Evolutionary conservation across 2,329 filamentous ascomycete species (phyloP).

Genomic region (Xylariales sp.): DNA sequence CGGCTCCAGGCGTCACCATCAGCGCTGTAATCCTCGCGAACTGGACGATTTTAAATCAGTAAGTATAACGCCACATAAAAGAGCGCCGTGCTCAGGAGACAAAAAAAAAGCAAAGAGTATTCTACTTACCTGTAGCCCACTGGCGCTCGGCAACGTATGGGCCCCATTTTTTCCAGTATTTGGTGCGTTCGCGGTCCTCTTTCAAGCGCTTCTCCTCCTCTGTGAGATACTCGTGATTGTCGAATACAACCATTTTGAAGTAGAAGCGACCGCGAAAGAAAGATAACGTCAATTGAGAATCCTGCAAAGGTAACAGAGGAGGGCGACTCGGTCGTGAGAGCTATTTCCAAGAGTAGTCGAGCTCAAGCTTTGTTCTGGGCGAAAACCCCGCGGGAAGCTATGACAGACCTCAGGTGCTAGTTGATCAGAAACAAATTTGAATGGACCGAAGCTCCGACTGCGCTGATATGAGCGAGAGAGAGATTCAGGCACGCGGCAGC

Average conservation of each 20-base stretch:
- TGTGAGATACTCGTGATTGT: constrained; percentile 81
- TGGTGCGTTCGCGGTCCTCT: constrained; percentile 75
- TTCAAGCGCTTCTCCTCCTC: constrained; percentile 87
- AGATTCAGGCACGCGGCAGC: too few species aligned
- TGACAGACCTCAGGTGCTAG: too few species aligned
- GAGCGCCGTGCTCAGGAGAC: constrained; percentile 1
- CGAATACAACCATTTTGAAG: constrained; percentile 76
- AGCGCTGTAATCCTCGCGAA: constrained; percentile 85
- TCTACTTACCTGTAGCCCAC: constrained; percentile 78
- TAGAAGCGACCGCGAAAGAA: background rate
- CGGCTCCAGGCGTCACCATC: constrained; percentile 95
- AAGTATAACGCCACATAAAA: background rate
- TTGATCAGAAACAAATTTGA: too few species aligned
- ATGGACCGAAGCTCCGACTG: too few species aligned
- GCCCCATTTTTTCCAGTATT: constrained; percentile 99
- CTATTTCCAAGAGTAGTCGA: too few species aligned
- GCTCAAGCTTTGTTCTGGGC: too few species aligned
- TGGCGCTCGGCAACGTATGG: constrained; percentile 90
- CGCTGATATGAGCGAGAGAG: too few species aligned
- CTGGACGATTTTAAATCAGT: constrained; percentile 39
- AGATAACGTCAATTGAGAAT: too few species aligned
- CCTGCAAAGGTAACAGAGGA: too few species aligned
- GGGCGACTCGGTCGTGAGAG: too few species aligned
- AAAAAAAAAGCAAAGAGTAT: background rate
- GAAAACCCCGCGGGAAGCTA: too few species aligned